A percentile compares a stretch with the other conserved stretches of the same genome.
phyloP scores from a whole-genome alignment of 164 flowering plant species.

The Nymphaea colorata region DNA sequence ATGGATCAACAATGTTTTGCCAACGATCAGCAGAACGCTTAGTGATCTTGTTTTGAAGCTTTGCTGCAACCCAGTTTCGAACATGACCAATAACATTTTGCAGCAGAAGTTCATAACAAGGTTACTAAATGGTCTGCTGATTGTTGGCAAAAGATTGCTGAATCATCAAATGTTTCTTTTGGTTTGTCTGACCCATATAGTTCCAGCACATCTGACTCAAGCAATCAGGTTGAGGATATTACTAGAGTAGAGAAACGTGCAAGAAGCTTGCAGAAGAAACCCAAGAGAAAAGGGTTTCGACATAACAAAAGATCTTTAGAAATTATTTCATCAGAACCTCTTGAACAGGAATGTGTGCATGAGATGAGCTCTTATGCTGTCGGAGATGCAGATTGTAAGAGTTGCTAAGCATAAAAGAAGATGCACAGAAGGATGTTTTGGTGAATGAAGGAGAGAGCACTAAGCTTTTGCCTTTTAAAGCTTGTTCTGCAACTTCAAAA shows the following conservation, averaged over 20 bases:
- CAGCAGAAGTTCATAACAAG: conserved; percentile 9
- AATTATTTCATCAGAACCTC: conserved; percentile 8
- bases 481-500: neutral
- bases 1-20: no score
- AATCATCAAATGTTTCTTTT: conserved; percentile 11
- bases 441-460: neutral
- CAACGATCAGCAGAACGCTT: no score
- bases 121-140: conserved; percentile 10
- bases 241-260: conserved; percentile 12
- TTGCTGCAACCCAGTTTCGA: no score
- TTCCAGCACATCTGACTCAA: conserved; percentile 12
- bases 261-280: conserved; percentile 23
- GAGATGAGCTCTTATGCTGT: conserved; percentile 5
- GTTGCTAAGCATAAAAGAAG: conserved; percentile 1
- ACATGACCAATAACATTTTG: neutral
- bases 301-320: conserved; percentile 16
- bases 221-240: conserved; percentile 9
- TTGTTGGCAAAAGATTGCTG: conserved; percentile 9
- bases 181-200: conserved; percentile 6
- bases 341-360: conserved; percentile 3
- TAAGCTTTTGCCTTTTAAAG: neutral
- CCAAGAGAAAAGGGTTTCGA: conserved; percentile 28
- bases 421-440: conserved; percentile 8
- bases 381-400: neutral
- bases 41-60: no score